These are phyloP conservation scores for Penicillium sp. DNA, from an alignment of 2,329 filamentous ascomycete species.

Conservation along the genomic window DNA sequence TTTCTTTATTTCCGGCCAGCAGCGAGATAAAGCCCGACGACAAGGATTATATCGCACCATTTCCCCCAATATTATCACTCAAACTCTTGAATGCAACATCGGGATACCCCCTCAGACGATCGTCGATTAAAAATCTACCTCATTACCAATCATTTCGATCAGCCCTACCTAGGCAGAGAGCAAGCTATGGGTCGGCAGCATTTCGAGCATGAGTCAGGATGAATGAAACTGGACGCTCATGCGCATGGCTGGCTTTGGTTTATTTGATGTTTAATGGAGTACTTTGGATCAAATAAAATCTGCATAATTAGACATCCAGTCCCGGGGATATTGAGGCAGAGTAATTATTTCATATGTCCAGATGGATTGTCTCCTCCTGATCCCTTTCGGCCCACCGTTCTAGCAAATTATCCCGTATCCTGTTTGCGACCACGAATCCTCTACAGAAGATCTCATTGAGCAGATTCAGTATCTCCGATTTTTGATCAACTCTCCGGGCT, in stretches of 20 bases:
- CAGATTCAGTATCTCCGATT: neutral
- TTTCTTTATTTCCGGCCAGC: too few species aligned
- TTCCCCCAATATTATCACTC: too few species aligned
- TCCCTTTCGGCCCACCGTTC: neutral
- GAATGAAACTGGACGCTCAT: neutral
- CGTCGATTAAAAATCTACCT: too few species aligned
- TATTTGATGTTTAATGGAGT: neutral
- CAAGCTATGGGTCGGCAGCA: neutral
- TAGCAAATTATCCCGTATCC: neutral
- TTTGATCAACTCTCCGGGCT: neutral
- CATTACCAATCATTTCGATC: too few species aligned
- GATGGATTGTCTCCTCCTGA: neutral
- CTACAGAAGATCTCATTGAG: neutral
- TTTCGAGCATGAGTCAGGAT: neutral
- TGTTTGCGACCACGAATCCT: neutral
- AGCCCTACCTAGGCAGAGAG: too few species aligned
- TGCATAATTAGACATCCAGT: too few species aligned
- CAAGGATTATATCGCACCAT: too few species aligned
- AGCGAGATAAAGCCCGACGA: too few species aligned
- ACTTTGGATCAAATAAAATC: neutral
- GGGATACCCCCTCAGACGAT: too few species aligned
- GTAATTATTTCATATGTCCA: neutral
- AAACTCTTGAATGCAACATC: too few species aligned
- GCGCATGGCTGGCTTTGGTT: rapidly evolving
- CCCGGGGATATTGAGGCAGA: neutral